phyloP scores from a whole-genome alignment of 2,329 filamentous ascomycete species.

The Sarocladium brachiariae region DNA sequence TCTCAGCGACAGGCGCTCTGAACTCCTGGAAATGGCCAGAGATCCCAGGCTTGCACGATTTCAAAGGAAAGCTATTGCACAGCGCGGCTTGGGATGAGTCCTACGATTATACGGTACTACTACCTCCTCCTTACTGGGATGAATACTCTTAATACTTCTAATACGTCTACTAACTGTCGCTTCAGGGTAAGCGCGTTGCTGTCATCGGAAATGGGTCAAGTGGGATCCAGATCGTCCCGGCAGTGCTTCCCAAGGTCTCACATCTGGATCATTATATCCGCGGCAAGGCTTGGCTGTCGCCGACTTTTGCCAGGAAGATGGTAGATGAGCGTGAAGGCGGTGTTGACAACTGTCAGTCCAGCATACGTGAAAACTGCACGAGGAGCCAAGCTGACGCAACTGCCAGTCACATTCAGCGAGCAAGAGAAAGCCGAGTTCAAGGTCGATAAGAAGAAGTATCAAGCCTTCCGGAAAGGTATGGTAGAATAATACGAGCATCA shows the following conservation, averaged over 20 bases:
- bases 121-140: not conserved
- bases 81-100: constrained; percentile 24
- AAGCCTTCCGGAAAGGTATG: constrained; percentile 31
- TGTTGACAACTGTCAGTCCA: constrained; percentile 6
- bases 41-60: constrained; percentile 37
- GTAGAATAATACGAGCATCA: not conserved
- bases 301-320: constrained; percentile 27
- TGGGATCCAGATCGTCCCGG: constrained; percentile 25
- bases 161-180: not conserved
- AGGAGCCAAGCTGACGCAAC: not conserved
- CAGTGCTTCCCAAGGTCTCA: constrained; percentile 4
- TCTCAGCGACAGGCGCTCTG: constrained; percentile 29
- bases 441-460: constrained; percentile 30
- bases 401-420: constrained; percentile 4
- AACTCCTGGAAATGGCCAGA: constrained; percentile 41
- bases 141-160: not conserved
- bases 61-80: constrained; percentile 37
- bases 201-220: constrained; percentile 27
- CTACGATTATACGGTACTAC: constrained; percentile 10
- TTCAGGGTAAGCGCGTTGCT: constrained; percentile 20
- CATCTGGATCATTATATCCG: constrained; percentile 56
- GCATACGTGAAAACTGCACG: not conserved
- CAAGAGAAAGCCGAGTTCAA: constrained; percentile 43
- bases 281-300: constrained; percentile 61
- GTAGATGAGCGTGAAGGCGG: constrained; percentile 5